Conservation (phyloP, 2,329 filamentous ascomycete genomes). For the Huntiella bhutanensis region DNA sequence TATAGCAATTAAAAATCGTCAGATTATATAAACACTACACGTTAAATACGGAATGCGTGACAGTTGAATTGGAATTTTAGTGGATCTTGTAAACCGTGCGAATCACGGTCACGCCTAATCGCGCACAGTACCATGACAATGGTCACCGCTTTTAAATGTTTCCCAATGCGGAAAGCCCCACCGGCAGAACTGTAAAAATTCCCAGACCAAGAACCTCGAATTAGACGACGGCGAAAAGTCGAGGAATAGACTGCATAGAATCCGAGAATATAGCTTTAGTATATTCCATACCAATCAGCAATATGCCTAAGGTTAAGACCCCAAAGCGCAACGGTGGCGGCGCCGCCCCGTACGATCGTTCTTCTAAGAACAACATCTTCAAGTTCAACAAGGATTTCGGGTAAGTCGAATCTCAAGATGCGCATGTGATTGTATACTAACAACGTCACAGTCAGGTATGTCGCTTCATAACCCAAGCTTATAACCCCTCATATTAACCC, state of each 20-base stretch:
- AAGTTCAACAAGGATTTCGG: slow-evolving; percentile 90
- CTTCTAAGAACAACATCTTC: slow-evolving; percentile 63
- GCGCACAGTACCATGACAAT: no score
- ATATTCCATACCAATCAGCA: neutral
- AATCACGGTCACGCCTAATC: neutral
- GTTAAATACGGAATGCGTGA: no score
- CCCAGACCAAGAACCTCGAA: slow-evolving; percentile 9
- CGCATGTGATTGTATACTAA: neutral
- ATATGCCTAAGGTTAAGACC: slow-evolving; percentile 35
- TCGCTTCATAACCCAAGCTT: neutral
- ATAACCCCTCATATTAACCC: neutral
- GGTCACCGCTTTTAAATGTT: slow-evolving; percentile 8
- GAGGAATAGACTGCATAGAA: slow-evolving; percentile 1
- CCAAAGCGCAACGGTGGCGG: slow-evolving; percentile 32
- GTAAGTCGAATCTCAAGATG: slow-evolving; percentile 2
- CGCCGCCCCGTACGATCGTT: slow-evolving; percentile 24
- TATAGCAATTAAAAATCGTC: no score
- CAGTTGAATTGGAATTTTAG: neutral
- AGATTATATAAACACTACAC: no score
- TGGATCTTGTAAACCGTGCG: neutral
- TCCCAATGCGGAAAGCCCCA: slow-evolving; percentile 9
- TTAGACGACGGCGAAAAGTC: neutral
- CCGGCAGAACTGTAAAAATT: slow-evolving; percentile 12
- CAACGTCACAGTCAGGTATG: slow-evolving; percentile 7
- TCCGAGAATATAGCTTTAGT: slow-evolving; percentile 3